Evolutionary conservation across 2,329 filamentous ascomycete genomes (phyloP).

Genomic region (Salinomyces thailandicus): DNA sequence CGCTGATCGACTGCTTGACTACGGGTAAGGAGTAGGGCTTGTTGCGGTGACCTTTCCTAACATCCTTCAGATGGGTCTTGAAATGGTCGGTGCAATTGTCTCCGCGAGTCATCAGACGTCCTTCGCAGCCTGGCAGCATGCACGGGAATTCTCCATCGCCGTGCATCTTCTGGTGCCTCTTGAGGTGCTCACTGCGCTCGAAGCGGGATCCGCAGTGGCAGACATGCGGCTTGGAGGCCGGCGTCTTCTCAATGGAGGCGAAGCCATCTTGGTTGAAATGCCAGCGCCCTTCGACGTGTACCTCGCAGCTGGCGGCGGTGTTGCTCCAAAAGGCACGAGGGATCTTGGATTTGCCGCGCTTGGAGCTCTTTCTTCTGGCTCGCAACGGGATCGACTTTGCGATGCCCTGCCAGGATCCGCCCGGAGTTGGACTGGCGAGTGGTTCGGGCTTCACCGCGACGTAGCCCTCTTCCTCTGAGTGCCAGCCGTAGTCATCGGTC

Average conservation of each 20-base stretch:
- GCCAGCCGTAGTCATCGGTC: not conserved
- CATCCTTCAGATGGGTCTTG: slow-evolving; percentile 19
- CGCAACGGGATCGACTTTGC: not conserved
- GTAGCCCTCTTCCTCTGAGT: slow-evolving; percentile 1
- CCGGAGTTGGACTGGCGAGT: not conserved
- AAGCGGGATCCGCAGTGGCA: slow-evolving; percentile 18
- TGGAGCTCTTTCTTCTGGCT: not conserved
- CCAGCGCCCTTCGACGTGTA: slow-evolving; percentile 1
- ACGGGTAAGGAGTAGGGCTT: slow-evolving; percentile 11
- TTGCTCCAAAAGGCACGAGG: not conserved
- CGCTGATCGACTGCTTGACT: slow-evolving; percentile 5
- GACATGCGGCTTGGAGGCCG: slow-evolving; percentile 10
- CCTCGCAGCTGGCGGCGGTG: not conserved
- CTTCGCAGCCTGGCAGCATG: slow-evolving; percentile 14
- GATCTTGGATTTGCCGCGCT: slow-evolving; percentile 5
- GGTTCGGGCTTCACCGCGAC: slow-evolving; percentile 1
- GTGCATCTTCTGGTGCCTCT: slow-evolving; percentile 20
- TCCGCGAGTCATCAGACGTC: slow-evolving; percentile 13
- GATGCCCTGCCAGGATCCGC: not conserved
- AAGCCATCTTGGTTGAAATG: not conserved
- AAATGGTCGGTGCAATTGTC: slow-evolving; percentile 25
- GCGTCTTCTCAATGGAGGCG: not conserved
- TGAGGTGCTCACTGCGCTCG: slow-evolving; percentile 24
- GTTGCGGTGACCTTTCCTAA: slow-evolving; percentile 19
- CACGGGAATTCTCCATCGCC: slow-evolving; percentile 14